Base-by-base conservation (phyloP, 768 basidiomycete genomes). In the Boletus bicolor region DNA sequence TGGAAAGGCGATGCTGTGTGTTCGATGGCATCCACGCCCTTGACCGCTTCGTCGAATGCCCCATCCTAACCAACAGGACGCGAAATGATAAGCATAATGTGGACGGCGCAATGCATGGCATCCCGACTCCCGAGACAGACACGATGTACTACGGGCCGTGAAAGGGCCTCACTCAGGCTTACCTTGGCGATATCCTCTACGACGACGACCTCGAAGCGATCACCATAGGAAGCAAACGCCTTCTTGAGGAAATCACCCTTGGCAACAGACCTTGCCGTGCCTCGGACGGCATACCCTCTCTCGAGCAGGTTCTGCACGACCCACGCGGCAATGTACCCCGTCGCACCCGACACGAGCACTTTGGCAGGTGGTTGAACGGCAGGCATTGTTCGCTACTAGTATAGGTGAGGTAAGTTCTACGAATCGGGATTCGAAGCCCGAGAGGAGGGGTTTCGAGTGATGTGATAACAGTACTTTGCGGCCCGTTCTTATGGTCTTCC, bases 41-140 rank as follows among this genome's bases (percentile, higher is more conserved):
- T 81, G 55, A 92, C 86, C 0, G 84, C 89, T 49, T 89, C 83
- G 66, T 93, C 89, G 58, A 91, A 94, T 1, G 85, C 87, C 7
- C 81, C 82, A 3, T 78, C 79, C 83, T 85, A 35, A 19, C 28
- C 17, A 43, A 44, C 17, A 14, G 1, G n/a, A 0, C 35, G 26
- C 1, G 11, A 34, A 6, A 21, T 5, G 35, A 46, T 50, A 2
- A 54, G 36, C 9, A 52, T 7, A 38, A 10, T 36, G 6, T 4
- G 28, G 28, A 7, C 17, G 19, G 3, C 19, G 14, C 14, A 14
- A 17, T 19, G 19, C 46, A 28, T 32, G 17, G 4, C 37, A 4
- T 26, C 7, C n/a, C 47, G 15, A 19, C 12, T 11, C 28, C 39
- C 49, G 30, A 7, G 10, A 4, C 6, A 14, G 2, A 5, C 19